Evolutionary conservation across 176 grass and related monocot species (phyloP), one percentile per base, ranked within the genome.

Genomic region (Rhynchospora breviuscula): DNA sequence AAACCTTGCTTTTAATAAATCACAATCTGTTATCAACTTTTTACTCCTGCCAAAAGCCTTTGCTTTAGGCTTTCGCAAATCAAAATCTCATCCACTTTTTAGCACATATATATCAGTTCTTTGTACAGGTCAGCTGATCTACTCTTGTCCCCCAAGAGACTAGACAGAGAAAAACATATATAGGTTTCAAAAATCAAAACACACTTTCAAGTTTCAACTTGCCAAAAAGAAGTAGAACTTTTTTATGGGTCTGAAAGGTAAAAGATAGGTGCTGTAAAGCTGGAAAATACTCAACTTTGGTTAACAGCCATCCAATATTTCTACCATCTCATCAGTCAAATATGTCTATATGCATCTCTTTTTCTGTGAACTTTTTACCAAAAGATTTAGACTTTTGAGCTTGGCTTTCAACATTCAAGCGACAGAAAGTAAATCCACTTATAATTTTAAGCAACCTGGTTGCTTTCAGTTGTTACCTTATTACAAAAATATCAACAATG

Each of bases 171-270:
- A 29, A 53, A 54, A 29, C 48, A 53, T 73, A 12, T 49, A 51
- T 53, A 76, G 72, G 48, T 76, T 76, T 54, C 72, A 54, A 76
- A 76, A 76, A 54, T 76, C 48, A 76, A 51, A 76, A 76, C 72
- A 76, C 72, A 52, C 11, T 54, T 14, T 54, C 72, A 54, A 52
- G 5, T 54, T 14, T 54, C 72, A 54, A 54, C 72, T 54, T 66
- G 11, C 11, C 11, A 53, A 23, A 14, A 54, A 52, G 13, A 76
- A 29, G 57, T 76, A 1, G 0, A 76, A 76, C 48, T 15, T 76
- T 76, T 54, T 76, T 29, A 21, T 76, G 26, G 51, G 72, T 54
- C 23, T 76, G 72, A 54, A 54, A 54, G 72, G 47, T 76, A 76
- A 76, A 51, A 76, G 33, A 70, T n/a, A 19, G 19, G 14, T 45